These are phyloP conservation scores for Tetrastigma voinierianum DNA, from an alignment of 164 flowering plant species.

Conservation along the genomic window DNA sequence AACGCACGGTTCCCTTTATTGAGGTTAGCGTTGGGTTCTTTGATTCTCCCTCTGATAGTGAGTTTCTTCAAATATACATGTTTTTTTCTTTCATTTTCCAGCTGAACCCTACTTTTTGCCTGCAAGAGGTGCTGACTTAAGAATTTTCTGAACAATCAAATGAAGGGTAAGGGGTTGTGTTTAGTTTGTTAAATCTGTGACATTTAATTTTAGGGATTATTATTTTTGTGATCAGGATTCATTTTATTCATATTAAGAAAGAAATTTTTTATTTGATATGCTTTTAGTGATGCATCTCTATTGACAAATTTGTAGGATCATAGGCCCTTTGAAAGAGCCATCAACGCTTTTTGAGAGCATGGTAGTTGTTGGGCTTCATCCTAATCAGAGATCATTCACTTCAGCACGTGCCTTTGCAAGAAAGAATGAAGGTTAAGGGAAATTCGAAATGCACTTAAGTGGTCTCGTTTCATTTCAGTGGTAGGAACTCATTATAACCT, in stretches of 20 bases:
- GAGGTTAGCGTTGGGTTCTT: too few relatives aligned
- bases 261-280: neutral
- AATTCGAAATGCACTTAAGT: constrained; percentile 47
- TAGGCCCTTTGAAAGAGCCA: constrained; percentile 73
- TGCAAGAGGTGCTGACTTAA: too few relatives aligned
- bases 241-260: neutral
- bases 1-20: too few relatives aligned
- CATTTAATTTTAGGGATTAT: too few relatives aligned
- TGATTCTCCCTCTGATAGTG: too few relatives aligned
- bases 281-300: neutral
- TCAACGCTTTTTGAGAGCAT: constrained; percentile 95
- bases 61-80: too few relatives aligned
- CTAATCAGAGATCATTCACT: constrained; percentile 76
- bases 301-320: constrained; percentile 61
- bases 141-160: too few relatives aligned
- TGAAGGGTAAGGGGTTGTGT: too few relatives aligned
- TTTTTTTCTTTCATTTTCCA: too few relatives aligned
- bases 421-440: constrained; percentile 75
- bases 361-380: constrained; percentile 97
- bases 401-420: constrained; percentile 52
- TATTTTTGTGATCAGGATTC: too few relatives aligned
- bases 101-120: too few relatives aligned
- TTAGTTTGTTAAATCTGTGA: too few relatives aligned
- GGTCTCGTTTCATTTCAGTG: constrained; percentile 59
- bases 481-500: constrained; percentile 84